Evolutionary conservation across 2,329 filamentous ascomycete genomes (phyloP), one percentile per base, ranked within the genome.

Genomic region (Claviceps paspali): DNA sequence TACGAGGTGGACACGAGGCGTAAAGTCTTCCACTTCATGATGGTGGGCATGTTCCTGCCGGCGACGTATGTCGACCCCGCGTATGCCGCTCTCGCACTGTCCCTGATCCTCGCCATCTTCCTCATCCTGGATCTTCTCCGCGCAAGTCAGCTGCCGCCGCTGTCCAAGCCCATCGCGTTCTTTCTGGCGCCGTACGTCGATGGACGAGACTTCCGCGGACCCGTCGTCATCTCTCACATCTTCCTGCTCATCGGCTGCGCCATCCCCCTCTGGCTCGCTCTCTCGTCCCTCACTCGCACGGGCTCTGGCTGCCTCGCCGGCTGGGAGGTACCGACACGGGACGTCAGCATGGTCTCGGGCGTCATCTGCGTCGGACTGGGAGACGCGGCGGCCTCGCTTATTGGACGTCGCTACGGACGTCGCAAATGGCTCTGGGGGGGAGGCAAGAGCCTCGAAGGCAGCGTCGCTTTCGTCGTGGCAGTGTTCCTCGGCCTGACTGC

Each of bases 11-110:
- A 98, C 59, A 98, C 91, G 1, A 75, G 91, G 35, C 77, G 91
- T 35, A 98, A 98, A 58, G 83, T 96, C 18, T 98, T 98, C 56
- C 91, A 98, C 57, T 92, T 92, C 47, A 94, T 88, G 70, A 96
- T 96, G 82, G 88, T 96, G 6, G 76, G 77, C 39, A 95, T 98
- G 84, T 79, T 98, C 39, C 68, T 96, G 2, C 87, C 91, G 0
- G 76, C 83, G 1, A 82, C 80, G 2, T 95, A 77, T 53, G 63
- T 96, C 44, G 91, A 98, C 55, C 88, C 91, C 1, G 68, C 79
- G 29, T 96, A 84, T 56, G 77, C 79, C 35, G 75, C 82, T 1
- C 65, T 98, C 10, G 84, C 86, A 0, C 67, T 96, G n/a, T 68
- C 70, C 0, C 62, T 95, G 23, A 75, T 86, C 19, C 70, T 98